Conservation (phyloP, 768 basidiomycete species). For the Tremella fuciformis region DNA sequence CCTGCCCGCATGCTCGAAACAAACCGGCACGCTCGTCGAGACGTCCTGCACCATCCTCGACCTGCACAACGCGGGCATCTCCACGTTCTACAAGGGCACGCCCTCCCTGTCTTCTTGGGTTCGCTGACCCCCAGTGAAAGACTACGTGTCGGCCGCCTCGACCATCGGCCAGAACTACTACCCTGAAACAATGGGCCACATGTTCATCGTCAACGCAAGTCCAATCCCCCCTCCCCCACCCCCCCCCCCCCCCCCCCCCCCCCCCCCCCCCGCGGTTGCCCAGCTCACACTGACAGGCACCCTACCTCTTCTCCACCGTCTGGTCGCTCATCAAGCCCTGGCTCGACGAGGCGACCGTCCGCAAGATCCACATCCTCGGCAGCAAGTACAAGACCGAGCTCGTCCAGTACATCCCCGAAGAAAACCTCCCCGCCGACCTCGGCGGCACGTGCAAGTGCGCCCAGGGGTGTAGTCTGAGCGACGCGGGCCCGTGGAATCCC, state of each 20-base stretch:
- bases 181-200: slow-evolving; percentile 74
- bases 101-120: not conserved
- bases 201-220: slow-evolving; percentile 89
- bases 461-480: slow-evolving; percentile 79
- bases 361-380: slow-evolving; percentile 90
- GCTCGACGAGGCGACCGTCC: slow-evolving; percentile 91
- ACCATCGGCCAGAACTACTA: slow-evolving; percentile 76
- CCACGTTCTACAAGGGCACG: slow-evolving; percentile 71
- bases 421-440: slow-evolving; percentile 80
- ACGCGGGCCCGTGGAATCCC: slow-evolving; percentile 85
- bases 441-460: slow-evolving; percentile 76
- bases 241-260: not conserved
- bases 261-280: not conserved
- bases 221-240: not conserved
- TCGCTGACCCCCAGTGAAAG: slow-evolving; percentile 60
- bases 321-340: slow-evolving; percentile 88
- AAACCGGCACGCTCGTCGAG: slow-evolving; percentile 81
- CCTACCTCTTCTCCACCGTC: slow-evolving; percentile 83
- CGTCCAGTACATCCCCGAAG: slow-evolving; percentile 73
- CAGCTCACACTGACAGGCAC: slow-evolving; percentile 54
- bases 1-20: slow-evolving; percentile 66
- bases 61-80: slow-evolving; percentile 63
- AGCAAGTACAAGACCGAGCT: slow-evolving; percentile 69
- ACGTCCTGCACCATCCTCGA: slow-evolving; percentile 98
- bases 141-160: slow-evolving; percentile 75